These are phyloP conservation scores for Pseudogymnoascus sp. DNA, from an alignment of 2,329 filamentous ascomycete species.

Conservation along the genomic window DNA sequence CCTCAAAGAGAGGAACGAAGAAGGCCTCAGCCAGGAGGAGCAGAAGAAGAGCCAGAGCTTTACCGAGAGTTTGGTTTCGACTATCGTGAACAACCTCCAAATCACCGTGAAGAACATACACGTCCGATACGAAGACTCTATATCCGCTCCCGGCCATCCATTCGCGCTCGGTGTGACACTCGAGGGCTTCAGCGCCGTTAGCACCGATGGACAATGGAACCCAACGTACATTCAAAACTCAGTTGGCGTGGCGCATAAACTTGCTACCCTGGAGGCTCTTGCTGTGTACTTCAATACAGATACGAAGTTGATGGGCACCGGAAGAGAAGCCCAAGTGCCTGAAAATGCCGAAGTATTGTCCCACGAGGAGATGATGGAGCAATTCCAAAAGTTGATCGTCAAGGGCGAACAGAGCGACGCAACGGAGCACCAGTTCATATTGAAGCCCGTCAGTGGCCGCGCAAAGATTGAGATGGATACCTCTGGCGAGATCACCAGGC, in stretches of 20 bases:
- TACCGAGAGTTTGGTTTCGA: constrained; percentile 86
- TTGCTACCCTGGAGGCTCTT: constrained; percentile 81
- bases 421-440: constrained; percentile 68
- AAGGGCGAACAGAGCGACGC: constrained; percentile 50
- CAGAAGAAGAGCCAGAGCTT: constrained; percentile 98
- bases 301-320: constrained; percentile 71
- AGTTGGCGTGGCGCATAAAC: constrained; percentile 77
- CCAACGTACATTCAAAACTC: constrained; percentile 93
- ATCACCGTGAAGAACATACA: constrained; percentile 98
- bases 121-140: constrained; percentile 93
- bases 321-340: constrained; percentile 59
- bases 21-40: constrained; percentile 89
- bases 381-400: constrained; percentile 74
- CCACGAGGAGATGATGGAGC: constrained; percentile 69
- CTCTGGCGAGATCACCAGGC: constrained; percentile 67
- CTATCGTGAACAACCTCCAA: constrained; percentile 97
- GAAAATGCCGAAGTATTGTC: constrained; percentile 53
- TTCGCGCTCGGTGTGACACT: constrained; percentile 89
- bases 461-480: constrained; percentile 95
- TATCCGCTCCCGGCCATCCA: constrained; percentile 88
- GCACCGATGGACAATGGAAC: constrained; percentile 89
- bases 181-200: constrained; percentile 93
- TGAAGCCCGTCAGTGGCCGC: constrained; percentile 91
- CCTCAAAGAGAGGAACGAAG: constrained; percentile 83
- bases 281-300: constrained; percentile 99